A percentile compares a stretch with the other conserved stretches of the same genome.
These are phyloP conservation scores for Bifiguratus adelaidae DNA, from an alignment of 192 early-diverging fungal genomes.

Conservation along the genomic window DNA sequence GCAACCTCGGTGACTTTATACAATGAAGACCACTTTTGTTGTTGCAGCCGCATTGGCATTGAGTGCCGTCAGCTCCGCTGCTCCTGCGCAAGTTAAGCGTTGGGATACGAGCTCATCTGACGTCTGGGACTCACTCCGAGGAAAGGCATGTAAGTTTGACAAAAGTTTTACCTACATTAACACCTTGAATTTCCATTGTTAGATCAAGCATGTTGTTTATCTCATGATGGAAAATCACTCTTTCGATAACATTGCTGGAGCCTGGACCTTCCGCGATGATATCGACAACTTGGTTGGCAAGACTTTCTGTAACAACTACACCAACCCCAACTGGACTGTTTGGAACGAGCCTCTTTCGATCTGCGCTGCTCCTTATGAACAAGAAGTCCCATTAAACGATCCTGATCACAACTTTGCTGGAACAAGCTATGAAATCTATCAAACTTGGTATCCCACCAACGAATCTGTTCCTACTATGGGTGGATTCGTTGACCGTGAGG, in stretches of 20 bases:
- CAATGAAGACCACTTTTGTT: too few relatives aligned
- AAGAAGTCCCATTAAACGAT: conserved; percentile 1
- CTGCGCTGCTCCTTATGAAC: conserved; percentile 1
- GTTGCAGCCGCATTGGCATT: too few relatives aligned
- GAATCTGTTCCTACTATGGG: not conserved
- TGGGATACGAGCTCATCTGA: too few relatives aligned
- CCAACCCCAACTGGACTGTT: not conserved
- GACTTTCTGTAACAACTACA: conserved; percentile 1
- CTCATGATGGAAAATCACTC: conserved; percentile 9
- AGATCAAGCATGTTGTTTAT: conserved; percentile 12
- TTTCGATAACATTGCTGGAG: conserved; percentile 11
- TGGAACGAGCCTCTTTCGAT: not conserved
- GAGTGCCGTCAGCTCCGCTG: too few relatives aligned
- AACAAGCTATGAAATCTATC: conserved; percentile 1
- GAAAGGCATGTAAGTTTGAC: too few relatives aligned
- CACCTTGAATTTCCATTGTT: too few relatives aligned
- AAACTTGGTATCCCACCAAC: not conserved
- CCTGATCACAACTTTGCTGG: conserved; percentile 1
- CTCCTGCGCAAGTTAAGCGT: too few relatives aligned
- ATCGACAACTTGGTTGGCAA: conserved; percentile 1
- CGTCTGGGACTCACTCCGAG: too few relatives aligned
- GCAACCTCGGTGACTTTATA: too few relatives aligned
- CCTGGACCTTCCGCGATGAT: not conserved
- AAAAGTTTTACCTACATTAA: too few relatives aligned
- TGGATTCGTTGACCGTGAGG: conserved; percentile 1